phyloP scores from a whole-genome alignment of 1,284 basidiomycete genomes.

The Thecaphora thlaspeos region DNA sequence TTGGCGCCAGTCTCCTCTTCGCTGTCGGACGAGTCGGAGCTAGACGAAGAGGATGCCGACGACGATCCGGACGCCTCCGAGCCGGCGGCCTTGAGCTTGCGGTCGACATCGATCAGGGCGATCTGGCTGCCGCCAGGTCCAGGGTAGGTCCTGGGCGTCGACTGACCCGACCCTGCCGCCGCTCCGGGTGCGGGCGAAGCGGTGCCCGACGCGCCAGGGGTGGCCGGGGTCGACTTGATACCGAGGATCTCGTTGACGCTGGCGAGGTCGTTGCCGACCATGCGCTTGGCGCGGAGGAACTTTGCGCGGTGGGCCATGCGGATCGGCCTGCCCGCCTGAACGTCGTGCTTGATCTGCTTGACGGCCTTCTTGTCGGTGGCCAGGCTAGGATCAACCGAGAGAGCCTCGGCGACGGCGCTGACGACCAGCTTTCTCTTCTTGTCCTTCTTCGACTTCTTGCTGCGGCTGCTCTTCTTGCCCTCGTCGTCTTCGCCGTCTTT shows the following conservation, averaged over 20 bases:
- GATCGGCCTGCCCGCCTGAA: slow-evolving; percentile 12
- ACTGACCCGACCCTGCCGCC: neutral
- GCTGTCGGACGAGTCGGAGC: slow-evolving; percentile 1
- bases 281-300: slow-evolving; percentile 52
- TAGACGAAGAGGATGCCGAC: neutral
- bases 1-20: neutral
- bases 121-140: slow-evolving; percentile 32
- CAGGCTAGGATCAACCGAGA: slow-evolving; percentile 7
- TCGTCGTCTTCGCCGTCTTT: slow-evolving; percentile 14
- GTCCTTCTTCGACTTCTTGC: slow-evolving; percentile 27
- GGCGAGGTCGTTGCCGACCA: slow-evolving; percentile 39
- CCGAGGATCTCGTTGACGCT: slow-evolving; percentile 55
- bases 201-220: slow-evolving; percentile 1
- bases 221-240: slow-evolving; percentile 28
- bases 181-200: slow-evolving; percentile 30
- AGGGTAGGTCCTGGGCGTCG: slow-evolving; percentile 20
- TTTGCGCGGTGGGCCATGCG: slow-evolving; percentile 46
- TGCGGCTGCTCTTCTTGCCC: slow-evolving; percentile 12
- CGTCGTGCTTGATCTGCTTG: slow-evolving; percentile 28
- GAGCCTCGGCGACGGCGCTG: slow-evolving; percentile 14
- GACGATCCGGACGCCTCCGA: neutral
- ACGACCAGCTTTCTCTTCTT: slow-evolving; percentile 11
- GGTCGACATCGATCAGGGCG: slow-evolving; percentile 28
- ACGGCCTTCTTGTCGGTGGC: slow-evolving; percentile 15
- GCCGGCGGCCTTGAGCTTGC: slow-evolving; percentile 7